Percentiles rank a stretch among this genome's conserved stretches.
These are phyloP conservation scores for Seiridium unicorne DNA, from an alignment of 2,329 filamentous ascomycete species.

Conservation along the genomic window DNA sequence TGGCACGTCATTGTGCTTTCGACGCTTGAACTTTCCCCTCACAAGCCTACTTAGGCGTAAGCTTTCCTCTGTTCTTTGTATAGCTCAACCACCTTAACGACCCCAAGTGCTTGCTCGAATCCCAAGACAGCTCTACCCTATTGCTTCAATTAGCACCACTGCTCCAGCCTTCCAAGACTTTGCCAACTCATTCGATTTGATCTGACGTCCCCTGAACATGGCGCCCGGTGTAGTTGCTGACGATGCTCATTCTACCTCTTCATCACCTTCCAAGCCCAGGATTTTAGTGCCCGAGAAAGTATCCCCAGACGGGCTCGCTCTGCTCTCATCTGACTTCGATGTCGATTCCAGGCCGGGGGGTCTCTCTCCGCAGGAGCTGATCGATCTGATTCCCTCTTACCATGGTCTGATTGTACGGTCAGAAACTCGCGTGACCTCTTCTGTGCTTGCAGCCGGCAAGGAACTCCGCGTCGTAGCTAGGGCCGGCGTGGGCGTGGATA, in stretches of 20 bases:
- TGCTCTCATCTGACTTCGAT: constrained; percentile 65
- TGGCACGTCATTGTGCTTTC: not conserved
- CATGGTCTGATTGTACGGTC: constrained; percentile 78
- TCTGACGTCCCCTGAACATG: not conserved
- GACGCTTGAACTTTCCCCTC: not conserved
- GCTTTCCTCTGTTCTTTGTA: not conserved
- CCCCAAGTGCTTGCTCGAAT: no score
- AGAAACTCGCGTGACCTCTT: constrained; percentile 75
- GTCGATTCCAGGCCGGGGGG: constrained; percentile 64
- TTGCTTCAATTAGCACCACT: no score
- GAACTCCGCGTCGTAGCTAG: constrained; percentile 76
- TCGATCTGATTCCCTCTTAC: constrained; percentile 67
- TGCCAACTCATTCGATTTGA: not conserved
- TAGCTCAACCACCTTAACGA: not conserved
- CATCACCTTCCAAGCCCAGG: constrained; percentile 20
- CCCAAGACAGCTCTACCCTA: no score
- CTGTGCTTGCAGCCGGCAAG: constrained; percentile 62
- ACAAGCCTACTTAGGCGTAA: not conserved
- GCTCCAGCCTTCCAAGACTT: not conserved
- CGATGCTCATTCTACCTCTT: not conserved
- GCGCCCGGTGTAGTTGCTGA: not conserved
- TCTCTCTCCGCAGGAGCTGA: constrained; percentile 61
- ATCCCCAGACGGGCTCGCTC: constrained; percentile 71
- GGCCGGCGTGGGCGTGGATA: constrained; percentile 80
- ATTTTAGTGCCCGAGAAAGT: constrained; percentile 80